Evolutionary conservation across 306 rosid genomes (phyloP).

Genomic region (Parietaria judaica): DNA sequence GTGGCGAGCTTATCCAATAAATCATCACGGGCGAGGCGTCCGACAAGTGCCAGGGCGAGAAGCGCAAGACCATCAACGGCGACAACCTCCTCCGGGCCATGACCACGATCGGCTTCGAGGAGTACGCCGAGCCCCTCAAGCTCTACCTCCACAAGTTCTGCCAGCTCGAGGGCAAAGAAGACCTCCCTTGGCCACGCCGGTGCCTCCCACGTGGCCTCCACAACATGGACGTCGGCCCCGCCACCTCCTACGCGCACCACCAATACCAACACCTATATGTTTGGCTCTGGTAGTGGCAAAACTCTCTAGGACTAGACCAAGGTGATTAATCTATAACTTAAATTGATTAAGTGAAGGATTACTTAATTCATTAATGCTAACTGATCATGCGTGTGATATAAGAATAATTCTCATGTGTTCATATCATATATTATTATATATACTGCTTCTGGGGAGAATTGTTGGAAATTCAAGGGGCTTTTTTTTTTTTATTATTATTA

Average conservation of each 20-base stretch:
- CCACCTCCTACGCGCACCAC: constrained; percentile 21
- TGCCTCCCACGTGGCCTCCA: constrained; percentile 3
- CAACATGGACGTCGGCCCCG: constrained; percentile 1
- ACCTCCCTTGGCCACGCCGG: constrained; percentile 12
- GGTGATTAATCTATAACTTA: background rate
- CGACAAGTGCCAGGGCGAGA: constrained; percentile 53
- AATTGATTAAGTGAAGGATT: background rate
- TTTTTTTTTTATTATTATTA: too few species aligned
- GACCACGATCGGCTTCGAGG: constrained; percentile 47
- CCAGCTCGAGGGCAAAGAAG: constrained; percentile 44
- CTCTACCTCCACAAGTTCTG: constrained; percentile 41
- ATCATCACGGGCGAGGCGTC: constrained; percentile 52
- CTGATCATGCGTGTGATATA: background rate
- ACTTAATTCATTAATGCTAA: background rate
- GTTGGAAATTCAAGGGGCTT: too few species aligned
- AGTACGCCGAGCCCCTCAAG: constrained; percentile 54
- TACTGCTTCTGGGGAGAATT: background rate
- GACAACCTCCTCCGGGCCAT: constrained; percentile 61
- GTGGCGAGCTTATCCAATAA: too few species aligned
- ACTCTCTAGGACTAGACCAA: constrained; percentile 31
- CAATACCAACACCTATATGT: constrained; percentile 39
- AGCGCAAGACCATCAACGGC: constrained; percentile 50
- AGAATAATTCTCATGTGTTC: background rate
- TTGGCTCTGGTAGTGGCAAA: constrained; percentile 44
- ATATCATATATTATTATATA: too few species aligned